Evolutionary conservation across 352 stramenopile genomes (phyloP).

Genomic region (Phytophthora pini): DNA sequence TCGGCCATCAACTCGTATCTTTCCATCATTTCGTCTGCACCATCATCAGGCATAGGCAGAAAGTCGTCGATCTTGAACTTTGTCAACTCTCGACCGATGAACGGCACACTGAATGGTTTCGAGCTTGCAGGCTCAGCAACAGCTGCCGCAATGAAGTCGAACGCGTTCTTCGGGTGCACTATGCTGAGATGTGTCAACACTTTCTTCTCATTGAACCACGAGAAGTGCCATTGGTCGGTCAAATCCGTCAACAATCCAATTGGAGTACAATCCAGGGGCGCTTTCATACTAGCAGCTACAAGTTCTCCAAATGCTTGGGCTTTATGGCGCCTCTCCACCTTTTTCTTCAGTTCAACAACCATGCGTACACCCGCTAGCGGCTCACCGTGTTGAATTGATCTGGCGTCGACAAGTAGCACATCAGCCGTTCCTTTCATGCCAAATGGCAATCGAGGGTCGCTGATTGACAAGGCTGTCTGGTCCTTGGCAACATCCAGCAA

Average conservation of each 20-base stretch:
- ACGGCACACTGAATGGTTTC: slow-evolving; percentile 7
- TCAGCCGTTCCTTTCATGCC: slow-evolving; percentile 8
- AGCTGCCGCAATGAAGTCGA: slow-evolving; percentile 12
- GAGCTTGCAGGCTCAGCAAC: slow-evolving; percentile 9
- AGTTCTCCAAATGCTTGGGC: slow-evolving; percentile 4
- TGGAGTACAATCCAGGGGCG: no score
- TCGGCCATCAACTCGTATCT: no score
- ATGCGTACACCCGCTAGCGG: slow-evolving; percentile 3
- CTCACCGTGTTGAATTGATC: slow-evolving; percentile 1
- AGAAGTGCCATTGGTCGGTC: background rate
- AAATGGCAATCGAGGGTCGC: background rate
- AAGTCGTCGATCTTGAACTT: no score
- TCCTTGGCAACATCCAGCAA: slow-evolving; percentile 6
- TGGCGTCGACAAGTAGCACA: slow-evolving; percentile 1
- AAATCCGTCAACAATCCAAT: no score
- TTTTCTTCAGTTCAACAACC: slow-evolving; percentile 3
- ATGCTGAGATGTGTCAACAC: slow-evolving; percentile 8
- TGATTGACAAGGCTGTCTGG: slow-evolving; percentile 2
- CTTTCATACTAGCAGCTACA: background rate
- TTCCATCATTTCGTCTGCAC: no score
- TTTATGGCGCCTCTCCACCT: background rate
- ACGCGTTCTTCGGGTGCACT: slow-evolving; percentile 11
- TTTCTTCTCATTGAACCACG: slow-evolving; percentile 20
- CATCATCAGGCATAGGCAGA: no score
- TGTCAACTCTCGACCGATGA: no score